Percentiles rank a stretch among this genome's conserved stretches.
phyloP scores from a whole-genome alignment of 441 rosid species.

The Isatis lusitanica region DNA sequence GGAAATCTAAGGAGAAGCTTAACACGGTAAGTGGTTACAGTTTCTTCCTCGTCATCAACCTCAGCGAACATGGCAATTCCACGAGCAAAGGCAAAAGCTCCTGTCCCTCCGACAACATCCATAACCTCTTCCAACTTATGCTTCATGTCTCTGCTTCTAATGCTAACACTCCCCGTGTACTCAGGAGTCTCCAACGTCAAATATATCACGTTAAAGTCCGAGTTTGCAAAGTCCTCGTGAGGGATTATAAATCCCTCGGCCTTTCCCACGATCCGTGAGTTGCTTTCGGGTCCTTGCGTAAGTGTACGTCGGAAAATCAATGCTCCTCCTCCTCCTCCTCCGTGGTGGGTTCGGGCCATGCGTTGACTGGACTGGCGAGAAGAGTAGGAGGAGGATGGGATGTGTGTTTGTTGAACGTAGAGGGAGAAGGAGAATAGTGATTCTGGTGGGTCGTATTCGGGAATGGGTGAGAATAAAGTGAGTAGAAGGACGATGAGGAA shows the following conservation, averaged over 20 bases:
- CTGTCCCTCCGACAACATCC: slow-evolving; percentile 75
- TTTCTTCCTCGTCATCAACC: slow-evolving; percentile 29
- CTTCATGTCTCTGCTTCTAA: slow-evolving; percentile 52
- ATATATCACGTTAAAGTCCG: slow-evolving; percentile 66
- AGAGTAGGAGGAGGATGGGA: slow-evolving; percentile 21
- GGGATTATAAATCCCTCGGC: slow-evolving; percentile 87
- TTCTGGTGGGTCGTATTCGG: slow-evolving; percentile 36
- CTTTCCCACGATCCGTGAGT: slow-evolving; percentile 62
- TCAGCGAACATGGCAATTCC: slow-evolving; percentile 62
- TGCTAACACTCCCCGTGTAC: slow-evolving; percentile 61
- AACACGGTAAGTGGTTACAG: slow-evolving; percentile 52
- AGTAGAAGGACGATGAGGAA: slow-evolving; percentile 54
- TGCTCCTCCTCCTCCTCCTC: slow-evolving; percentile 42
- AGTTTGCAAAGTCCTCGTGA: slow-evolving; percentile 52
- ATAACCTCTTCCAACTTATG: slow-evolving; percentile 49
- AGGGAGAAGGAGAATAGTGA: slow-evolving; percentile 64
- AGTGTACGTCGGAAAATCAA: slow-evolving; percentile 60
- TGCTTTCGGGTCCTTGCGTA: slow-evolving; percentile 69
- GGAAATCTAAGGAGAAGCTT: slow-evolving; percentile 72
- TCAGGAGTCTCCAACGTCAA: slow-evolving; percentile 59
- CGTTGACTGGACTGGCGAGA: slow-evolving; percentile 24
- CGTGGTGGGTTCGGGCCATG: neutral
- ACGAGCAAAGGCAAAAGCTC: slow-evolving; percentile 77
- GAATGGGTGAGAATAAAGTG: slow-evolving; percentile 56
- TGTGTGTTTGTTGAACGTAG: slow-evolving; percentile 60